Evolutionary conservation across 331 rosid genomes (phyloP), one percentile per base, ranked within the genome.

Genomic region (Rhamnella rubrinervis): DNA sequence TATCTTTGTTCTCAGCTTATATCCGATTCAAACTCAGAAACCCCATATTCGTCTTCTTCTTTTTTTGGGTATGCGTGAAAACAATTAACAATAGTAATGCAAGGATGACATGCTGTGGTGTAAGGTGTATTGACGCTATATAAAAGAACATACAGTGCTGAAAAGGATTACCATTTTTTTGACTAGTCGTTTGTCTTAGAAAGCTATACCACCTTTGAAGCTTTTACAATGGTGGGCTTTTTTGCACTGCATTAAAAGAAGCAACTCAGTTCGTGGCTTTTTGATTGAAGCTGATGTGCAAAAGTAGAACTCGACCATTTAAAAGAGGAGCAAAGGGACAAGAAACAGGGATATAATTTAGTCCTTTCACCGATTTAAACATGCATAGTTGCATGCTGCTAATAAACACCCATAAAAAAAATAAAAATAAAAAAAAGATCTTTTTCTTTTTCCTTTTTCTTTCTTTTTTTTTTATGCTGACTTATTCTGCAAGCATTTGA

Each of bases 241-340:
- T 92, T 85, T 80, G 78, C 77, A 72, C 69, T 88, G 90, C 97
- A 82, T 93, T 57, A 86, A 93, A 87, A 86, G 88, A 79, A 82
- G 91, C 39, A 75, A 85, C 77, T 35, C 77, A 69, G 71, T 77
- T 80, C 81, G 80, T 82, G 82, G 81, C 80, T 65, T 85, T 31
- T 72, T 83, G 71, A 68, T 76, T 76, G 77, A 80, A 71, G 71
- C 70, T 72, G 71, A 68, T 70, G 75, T 66, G 71, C 68, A 71
- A 83, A 84, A 78, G 84, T 66, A 82, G 81, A 74, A 75, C 67
- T 61, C 80, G 31, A 71, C 78, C 83, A 78, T 77, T 62, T 53
- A 6, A 65, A 70, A 59, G 71, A 72, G 71, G 75, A 39, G 70
- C 40, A 79, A 73, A 77, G 65, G 61, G 78, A 75, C 78, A 71